Evolutionary conservation across 2,329 filamentous ascomycete genomes (phyloP), one percentile per base, ranked within the genome.

Genomic region (Xylaria sp.): DNA sequence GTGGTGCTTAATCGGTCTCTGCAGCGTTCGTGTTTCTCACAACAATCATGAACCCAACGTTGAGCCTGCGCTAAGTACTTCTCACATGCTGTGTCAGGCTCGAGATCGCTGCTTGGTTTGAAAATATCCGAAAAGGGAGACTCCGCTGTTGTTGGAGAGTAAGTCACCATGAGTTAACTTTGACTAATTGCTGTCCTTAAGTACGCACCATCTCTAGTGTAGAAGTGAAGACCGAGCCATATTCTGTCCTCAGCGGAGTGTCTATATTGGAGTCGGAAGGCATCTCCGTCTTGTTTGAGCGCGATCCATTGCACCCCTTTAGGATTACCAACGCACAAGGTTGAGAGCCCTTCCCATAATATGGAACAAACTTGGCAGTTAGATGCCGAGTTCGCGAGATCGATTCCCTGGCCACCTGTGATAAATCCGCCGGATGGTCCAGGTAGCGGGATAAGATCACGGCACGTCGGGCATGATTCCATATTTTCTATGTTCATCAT

Each of bases 391-490:
- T 50, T 47, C n/a, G 69, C 50, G 13, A 73, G 55, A 21, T 72
- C 69, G 1, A 61, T 51, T 9, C 70, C 72, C 13, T 16, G 50
- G 5, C 72, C 72, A 12, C 69, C 69, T 2, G 63, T 68, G 44
- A 73, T 71, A 40, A 73, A 72, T 0, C 72, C 72, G 6, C 68
- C 70, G n/a, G 69, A 70, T n/a, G 63, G 63, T 10, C 72, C 72
- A 21, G 70, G 70, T 9, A 72, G 29, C 35, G 68, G 63, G 13
- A 69, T 66, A 4, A 73, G 54, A 42, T 68, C 60, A 25, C 55
- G 44, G 21, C 63, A 65, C 27, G 44, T 48, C 21, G 21, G 6
- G 21, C 44, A 48, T 21, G 44, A 48, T 23, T 48, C 44, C 21
- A 48, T 48, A 4, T 48, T 5, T 25, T 48, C 44, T 25, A 48